Conservation (phyloP, 345 rosid species). For the Excoecaria cochinchinensis region DNA sequence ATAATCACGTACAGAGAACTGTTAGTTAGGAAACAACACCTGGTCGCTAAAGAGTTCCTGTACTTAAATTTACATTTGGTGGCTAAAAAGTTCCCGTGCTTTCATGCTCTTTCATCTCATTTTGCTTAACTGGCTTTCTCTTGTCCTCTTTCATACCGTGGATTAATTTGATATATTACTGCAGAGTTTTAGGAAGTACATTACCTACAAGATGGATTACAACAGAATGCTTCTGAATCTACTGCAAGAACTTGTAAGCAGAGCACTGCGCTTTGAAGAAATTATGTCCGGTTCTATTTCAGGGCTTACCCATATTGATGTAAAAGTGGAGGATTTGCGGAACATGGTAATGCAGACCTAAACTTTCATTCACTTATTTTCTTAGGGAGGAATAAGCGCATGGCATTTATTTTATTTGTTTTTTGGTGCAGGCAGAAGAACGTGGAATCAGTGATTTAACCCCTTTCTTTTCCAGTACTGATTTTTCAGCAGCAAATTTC, state of each 20-base stretch:
- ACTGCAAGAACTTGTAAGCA: constrained; percentile 77
- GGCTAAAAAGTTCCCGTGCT: not conserved
- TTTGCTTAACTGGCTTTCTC: not conserved
- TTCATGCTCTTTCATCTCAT: not conserved
- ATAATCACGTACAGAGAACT: not conserved
- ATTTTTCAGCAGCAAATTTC: constrained; percentile 66
- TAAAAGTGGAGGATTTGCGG: constrained; percentile 72
- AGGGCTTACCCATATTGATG: constrained; percentile 52
- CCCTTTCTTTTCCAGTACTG: constrained; percentile 74
- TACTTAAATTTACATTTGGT: not conserved
- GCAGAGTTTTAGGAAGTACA: constrained; percentile 91
- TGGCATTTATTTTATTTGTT: constrained; percentile 9
- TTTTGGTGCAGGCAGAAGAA: constrained; percentile 66
- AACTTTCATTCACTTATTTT: not conserved
- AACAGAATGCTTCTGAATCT: constrained; percentile 76
- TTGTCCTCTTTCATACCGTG: not conserved
- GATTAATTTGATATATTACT: constrained; percentile 11
- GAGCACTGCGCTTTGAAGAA: constrained; percentile 80
- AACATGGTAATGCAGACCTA: constrained; percentile 52
- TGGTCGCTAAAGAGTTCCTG: too few species aligned
- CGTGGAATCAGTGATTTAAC: constrained; percentile 70
- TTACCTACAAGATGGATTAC: constrained; percentile 87
- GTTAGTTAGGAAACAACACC: not conserved
- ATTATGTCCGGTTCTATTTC: constrained; percentile 70
- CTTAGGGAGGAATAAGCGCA: not conserved